Percentiles rank a stretch among this genome's conserved stretches.
Conservation (phyloP, 2,329 filamentous ascomycete species). For the Hortaea werneckii region DNA sequence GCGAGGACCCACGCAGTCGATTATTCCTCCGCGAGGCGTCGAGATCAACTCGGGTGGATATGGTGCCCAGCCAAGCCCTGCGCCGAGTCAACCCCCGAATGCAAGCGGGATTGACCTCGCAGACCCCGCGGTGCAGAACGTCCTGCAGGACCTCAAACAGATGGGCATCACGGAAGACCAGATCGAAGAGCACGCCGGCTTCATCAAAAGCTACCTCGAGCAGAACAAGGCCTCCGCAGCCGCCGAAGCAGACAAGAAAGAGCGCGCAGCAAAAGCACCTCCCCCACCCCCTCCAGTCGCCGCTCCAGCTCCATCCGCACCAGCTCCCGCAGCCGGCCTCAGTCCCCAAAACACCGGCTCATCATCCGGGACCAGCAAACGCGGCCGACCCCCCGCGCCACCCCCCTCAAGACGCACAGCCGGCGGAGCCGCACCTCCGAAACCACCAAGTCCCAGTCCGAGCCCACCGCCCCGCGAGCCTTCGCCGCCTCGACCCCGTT, state of each 20-base stretch:
- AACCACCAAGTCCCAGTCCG: conserved; percentile 44
- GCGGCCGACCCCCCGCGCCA: conserved; percentile 52
- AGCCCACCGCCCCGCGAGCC: conserved; percentile 57
- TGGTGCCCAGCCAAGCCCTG: conserved; percentile 28
- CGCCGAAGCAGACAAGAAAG: conserved; percentile 35
- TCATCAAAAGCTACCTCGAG: conserved; percentile 58
- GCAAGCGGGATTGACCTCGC: conserved; percentile 42
- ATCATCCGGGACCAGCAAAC: conserved; percentile 41
- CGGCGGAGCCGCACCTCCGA: conserved; percentile 24
- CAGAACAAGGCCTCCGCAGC: conserved; percentile 47
- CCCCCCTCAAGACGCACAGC: conserved; percentile 31
- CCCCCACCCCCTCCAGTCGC: conserved; percentile 52
- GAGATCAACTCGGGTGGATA: conserved; percentile 16
- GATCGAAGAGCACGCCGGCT: conserved; percentile 56
- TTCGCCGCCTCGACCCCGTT: conserved; percentile 60
- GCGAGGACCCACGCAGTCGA: conserved; percentile 35
- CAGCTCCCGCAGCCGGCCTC: conserved; percentile 31
- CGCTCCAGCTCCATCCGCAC: conserved; percentile 4
- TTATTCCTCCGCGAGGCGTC: conserved; percentile 38
- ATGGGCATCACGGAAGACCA: conserved; percentile 62
- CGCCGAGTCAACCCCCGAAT: conserved; percentile 27
- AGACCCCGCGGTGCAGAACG: conserved; percentile 52
- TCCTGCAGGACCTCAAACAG: conserved; percentile 49
- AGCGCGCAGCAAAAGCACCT: conserved; percentile 45
- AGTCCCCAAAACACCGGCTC: conserved; percentile 54